A percentile compares a stretch with the other conserved stretches of the same genome.
These are phyloP conservation scores for Ogataea wickerhamii DNA, from an alignment of 805 yeast genomes.

Conservation along the genomic window DNA sequence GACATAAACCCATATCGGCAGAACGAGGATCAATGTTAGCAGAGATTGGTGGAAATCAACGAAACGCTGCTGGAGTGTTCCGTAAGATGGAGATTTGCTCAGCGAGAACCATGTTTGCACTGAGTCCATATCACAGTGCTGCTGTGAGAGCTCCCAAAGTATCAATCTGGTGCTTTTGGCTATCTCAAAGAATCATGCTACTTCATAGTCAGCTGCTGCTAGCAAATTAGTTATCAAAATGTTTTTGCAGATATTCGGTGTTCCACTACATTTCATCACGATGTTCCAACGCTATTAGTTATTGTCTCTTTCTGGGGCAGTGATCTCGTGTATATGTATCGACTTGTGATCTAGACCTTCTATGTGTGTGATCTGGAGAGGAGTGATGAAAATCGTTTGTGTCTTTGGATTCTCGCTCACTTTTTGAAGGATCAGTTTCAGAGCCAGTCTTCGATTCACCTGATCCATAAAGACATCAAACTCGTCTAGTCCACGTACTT, in stretches of 20 bases:
- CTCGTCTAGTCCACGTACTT: conserved; percentile 89
- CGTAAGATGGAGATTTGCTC: not conserved
- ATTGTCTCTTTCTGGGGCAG: conserved; percentile 32
- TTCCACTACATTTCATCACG: not conserved
- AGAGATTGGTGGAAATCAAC: not conserved
- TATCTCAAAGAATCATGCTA: too few species aligned
- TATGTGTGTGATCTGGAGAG: conserved; percentile 78
- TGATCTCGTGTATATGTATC: conserved; percentile 63
- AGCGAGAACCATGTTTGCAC: too few species aligned
- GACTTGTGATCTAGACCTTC: conserved; percentile 51
- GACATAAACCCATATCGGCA: conserved; percentile 15
- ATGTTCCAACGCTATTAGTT: conserved; percentile 2
- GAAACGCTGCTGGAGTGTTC: not conserved
- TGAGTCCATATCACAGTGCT: too few species aligned
- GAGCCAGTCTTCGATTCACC: conserved; percentile 77
- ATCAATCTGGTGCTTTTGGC: too few species aligned
- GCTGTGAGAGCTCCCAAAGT: too few species aligned
- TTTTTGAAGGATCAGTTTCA: conserved; percentile 67
- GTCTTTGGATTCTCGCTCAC: conserved; percentile 60
- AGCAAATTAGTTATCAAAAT: too few species aligned
- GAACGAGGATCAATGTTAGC: conserved; percentile 6
- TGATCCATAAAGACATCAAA: conserved; percentile 98
- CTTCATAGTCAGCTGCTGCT: too few species aligned
- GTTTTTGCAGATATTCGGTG: too few species aligned
- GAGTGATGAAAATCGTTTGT: conserved; percentile 91